Conservation (phyloP, 345 rosid species). For the Rubroshorea leprosula region DNA sequence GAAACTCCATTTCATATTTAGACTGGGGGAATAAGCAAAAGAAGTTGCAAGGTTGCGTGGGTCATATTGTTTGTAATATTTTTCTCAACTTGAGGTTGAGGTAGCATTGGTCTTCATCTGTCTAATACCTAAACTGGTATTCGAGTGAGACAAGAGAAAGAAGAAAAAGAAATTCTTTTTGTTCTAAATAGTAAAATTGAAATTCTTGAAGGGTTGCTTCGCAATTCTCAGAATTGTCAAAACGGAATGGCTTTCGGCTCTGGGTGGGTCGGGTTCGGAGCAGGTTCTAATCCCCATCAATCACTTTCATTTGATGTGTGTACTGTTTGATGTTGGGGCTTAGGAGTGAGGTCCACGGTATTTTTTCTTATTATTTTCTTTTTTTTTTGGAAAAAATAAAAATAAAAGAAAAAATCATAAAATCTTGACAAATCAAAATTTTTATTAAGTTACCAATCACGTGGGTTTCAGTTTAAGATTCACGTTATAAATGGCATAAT, state of each 20-base stretch:
- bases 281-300: too few species aligned
- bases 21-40: conserved; percentile 31
- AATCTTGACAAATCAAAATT: too few species aligned
- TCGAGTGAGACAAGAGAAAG: neutral
- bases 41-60: conserved; percentile 29
- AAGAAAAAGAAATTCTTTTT: conserved; percentile 13
- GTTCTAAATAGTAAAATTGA: neutral
- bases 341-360: too few species aligned
- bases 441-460: too few species aligned
- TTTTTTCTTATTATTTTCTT: too few species aligned
- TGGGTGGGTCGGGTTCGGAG: neutral
- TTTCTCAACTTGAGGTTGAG: conserved; percentile 32
- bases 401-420: too few species aligned
- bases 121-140: conserved; percentile 19
- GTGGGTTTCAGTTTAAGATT: too few species aligned
- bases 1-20: conserved; percentile 24
- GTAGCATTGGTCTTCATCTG: conserved; percentile 25
- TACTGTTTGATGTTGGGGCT: too few species aligned
- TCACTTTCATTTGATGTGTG: too few species aligned
- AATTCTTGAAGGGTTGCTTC: neutral
- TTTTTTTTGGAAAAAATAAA: too few species aligned
- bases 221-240: neutral
- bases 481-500: too few species aligned
- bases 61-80: conserved; percentile 30
- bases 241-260: too few species aligned